These are phyloP conservation scores for Amaranthus palmeri DNA, from an alignment of 148 eudicot species.

Conservation along the genomic window DNA sequence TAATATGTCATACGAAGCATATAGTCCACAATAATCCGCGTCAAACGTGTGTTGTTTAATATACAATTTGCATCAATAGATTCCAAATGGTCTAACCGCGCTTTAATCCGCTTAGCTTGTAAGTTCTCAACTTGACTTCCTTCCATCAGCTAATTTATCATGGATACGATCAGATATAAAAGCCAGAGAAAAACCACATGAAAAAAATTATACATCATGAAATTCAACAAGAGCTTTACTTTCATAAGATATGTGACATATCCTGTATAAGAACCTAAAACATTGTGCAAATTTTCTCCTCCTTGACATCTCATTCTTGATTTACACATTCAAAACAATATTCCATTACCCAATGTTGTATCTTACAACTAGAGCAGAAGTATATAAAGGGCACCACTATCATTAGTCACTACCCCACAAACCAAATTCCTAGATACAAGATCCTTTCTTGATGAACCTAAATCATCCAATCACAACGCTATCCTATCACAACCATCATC, in stretches of 20 bases:
- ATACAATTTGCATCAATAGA: slow-evolving; percentile 65
- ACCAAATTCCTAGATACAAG: too few species aligned
- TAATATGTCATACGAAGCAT: slow-evolving; percentile 95
- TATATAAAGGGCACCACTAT: too few species aligned
- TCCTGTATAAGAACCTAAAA: background rate
- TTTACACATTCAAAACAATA: too few species aligned
- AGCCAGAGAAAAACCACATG: too few species aligned
- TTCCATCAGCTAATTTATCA: slow-evolving; percentile 64
- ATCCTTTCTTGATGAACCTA: too few species aligned
- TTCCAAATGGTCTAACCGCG: slow-evolving; percentile 79
- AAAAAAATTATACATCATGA: too few species aligned
- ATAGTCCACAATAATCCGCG: slow-evolving; percentile 87
- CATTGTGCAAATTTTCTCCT: background rate
- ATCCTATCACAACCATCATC: too few species aligned
- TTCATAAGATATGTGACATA: background rate
- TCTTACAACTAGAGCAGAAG: too few species aligned
- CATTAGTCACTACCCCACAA: too few species aligned
- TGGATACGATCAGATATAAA: slow-evolving; percentile 5
- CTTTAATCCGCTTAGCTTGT: slow-evolving; percentile 79
- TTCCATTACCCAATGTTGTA: background rate
- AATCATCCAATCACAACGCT: too few species aligned
- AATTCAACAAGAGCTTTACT: background rate
- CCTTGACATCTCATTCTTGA: background rate
- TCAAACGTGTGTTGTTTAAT: slow-evolving; percentile 69
- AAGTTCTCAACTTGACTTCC: slow-evolving; percentile 66